Evolutionary conservation across 1,139 yeast genomes (phyloP), one percentile per base, ranked within the genome.

Genomic region (Eremothecium sinecaudum): DNA sequence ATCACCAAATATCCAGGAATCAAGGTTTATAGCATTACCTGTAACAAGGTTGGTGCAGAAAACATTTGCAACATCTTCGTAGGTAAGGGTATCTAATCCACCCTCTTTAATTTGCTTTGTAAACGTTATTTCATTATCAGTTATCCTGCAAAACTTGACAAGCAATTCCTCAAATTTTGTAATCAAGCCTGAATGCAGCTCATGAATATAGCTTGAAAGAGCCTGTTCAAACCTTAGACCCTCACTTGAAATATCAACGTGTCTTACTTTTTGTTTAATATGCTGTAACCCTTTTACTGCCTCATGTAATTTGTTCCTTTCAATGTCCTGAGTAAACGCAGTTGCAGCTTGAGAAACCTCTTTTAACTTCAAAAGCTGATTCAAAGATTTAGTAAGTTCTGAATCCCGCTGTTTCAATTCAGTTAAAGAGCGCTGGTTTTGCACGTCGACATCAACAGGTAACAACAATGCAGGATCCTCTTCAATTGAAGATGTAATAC

Each of bases 141-240:
- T 31, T 7, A 46, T 32, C 10, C 26, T 31, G 58, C 59, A 55
- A 35, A 55, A 52, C 14, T 33, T 36, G 6, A 37, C 32, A 10
- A 51, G 21, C 2, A 50, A 32, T 4, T 42, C 43, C 18, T 40
- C 35, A 6, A 54, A 32, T 18, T 37, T 38, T 8, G 36, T 36
- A 5, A 53, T 35, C 9, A 53, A 37, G 11, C 43, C 31, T 14
- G 46, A 22, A 37, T 54, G 59, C 33, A 55, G 27, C 2, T 41
- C 31, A 33, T 55, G 57, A 5, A 51, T 39, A 32, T 48, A 48
- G 3, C 42, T 35, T 4, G 40, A 37, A 2, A 55, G 35, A 2
- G 58, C 50, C 33, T 49, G 48, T 32, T 53, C 55, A 28, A 53
- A 52, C 22, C 43, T 48, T 23, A 48, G 40, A 14, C 49, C 43